These are phyloP conservation scores for Dichotomocladium elegans DNA, from an alignment of 371 early-diverging fungal genomes.

Conservation along the genomic window DNA sequence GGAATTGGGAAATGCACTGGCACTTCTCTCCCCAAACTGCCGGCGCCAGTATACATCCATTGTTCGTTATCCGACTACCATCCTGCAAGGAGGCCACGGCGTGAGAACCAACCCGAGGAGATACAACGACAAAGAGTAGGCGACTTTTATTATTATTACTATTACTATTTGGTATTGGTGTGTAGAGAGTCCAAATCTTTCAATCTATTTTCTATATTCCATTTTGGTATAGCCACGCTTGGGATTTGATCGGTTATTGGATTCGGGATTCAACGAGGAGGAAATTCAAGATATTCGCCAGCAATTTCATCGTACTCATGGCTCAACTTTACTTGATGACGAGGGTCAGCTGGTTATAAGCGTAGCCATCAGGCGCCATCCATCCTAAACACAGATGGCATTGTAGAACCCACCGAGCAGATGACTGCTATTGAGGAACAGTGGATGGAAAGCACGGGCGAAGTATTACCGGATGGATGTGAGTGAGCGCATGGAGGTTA, in stretches of 20 bases:
- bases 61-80: slow-evolving; percentile 43
- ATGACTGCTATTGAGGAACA: slow-evolving; percentile 60
- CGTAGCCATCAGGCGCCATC: no score
- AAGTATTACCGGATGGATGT: slow-evolving; percentile 58
- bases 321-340: slow-evolving; percentile 16
- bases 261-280: slow-evolving; percentile 67
- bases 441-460: slow-evolving; percentile 67
- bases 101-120: not conserved
- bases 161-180: no score
- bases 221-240: slow-evolving; percentile 23
- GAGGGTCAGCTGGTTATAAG: not conserved
- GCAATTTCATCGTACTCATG: slow-evolving; percentile 58
- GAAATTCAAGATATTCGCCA: slow-evolving; percentile 62
- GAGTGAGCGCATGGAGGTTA: slow-evolving; percentile 8
- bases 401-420: slow-evolving; percentile 26
- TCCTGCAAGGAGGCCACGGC: not conserved
- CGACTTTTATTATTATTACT: no score
- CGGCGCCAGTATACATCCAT: slow-evolving; percentile 40
- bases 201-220: not conserved
- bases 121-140: not conserved
- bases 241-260: slow-evolving; percentile 68
- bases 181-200: not conserved
- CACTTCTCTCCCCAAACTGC: slow-evolving; percentile 17
- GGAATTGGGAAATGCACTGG: slow-evolving; percentile 28
- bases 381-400: not conserved